phyloP scores from a whole-genome alignment of 306 rosid genomes.

The Fagus crenata region DNA sequence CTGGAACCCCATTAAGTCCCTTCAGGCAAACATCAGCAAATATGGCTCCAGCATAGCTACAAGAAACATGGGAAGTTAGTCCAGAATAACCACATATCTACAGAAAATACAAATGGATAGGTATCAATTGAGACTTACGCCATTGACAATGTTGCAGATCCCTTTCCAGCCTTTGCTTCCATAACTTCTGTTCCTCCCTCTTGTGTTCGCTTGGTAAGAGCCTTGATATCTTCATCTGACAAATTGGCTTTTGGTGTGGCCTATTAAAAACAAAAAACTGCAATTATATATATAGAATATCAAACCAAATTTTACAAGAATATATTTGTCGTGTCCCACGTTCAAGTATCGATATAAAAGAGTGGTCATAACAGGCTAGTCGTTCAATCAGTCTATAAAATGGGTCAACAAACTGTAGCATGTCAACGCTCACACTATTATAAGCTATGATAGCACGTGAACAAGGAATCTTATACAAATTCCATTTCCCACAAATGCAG shows the following conservation, averaged over 20 bases:
- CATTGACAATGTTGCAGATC: conserved; percentile 97
- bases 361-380: no score
- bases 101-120: not conserved
- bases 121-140: conserved; percentile 63
- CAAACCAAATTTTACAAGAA: no score
- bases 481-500: no score
- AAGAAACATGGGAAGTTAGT: conserved; percentile 22
- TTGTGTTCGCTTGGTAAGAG: conserved; percentile 92
- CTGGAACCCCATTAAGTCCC: conserved; percentile 98
- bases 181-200: conserved; percentile 99
- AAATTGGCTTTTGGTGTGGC: conserved; percentile 84
- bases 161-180: conserved; percentile 99
- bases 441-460: no score
- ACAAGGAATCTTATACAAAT: no score
- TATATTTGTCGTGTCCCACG: no score
- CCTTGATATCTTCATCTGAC: conserved; percentile 54
- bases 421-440: no score
- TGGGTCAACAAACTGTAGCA: no score
- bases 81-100: not conserved
- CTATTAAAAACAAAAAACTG: conserved; percentile 43
- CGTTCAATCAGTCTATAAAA: no score
- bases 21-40: conserved; percentile 97
- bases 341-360: no score
- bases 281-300: no score
- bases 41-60: conserved; percentile 95